These are phyloP conservation scores for Tolypocladium pustulatum DNA, from an alignment of 2,329 filamentous ascomycete species.

Conservation along the genomic window DNA sequence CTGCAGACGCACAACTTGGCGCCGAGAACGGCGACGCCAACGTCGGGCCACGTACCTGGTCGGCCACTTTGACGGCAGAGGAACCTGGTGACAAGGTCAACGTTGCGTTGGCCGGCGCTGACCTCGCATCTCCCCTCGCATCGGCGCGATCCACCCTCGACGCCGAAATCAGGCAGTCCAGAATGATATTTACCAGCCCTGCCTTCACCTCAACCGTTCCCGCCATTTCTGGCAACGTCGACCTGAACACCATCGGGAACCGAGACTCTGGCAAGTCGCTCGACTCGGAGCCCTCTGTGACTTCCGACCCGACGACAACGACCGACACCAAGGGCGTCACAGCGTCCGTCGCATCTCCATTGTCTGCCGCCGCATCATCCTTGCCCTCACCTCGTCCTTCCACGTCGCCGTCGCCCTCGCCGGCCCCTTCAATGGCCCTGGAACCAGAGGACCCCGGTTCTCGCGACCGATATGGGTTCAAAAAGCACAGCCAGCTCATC, in stretches of 20 bases:
- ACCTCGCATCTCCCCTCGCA: slow-evolving; percentile 7
- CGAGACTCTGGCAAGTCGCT: slow-evolving; percentile 42
- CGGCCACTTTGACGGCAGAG: slow-evolving; percentile 3
- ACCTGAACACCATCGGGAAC: slow-evolving; percentile 22
- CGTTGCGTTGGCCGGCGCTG: slow-evolving; percentile 8
- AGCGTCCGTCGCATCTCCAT: neutral
- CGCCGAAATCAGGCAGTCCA: slow-evolving; percentile 27
- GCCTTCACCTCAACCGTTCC: slow-evolving; percentile 29
- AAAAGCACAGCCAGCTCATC: slow-evolving; percentile 74
- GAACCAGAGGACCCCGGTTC: slow-evolving; percentile 36
- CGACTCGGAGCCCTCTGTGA: slow-evolving; percentile 22
- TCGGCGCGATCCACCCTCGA: slow-evolving; percentile 20
- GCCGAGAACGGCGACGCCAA: neutral
- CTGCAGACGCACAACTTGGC: neutral
- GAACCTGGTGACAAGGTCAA: neutral
- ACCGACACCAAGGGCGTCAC: slow-evolving; percentile 2
- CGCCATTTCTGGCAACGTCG: slow-evolving; percentile 21
- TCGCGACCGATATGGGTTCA: slow-evolving; percentile 85
- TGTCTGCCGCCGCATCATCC: slow-evolving; percentile 1
- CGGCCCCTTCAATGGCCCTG: slow-evolving; percentile 12
- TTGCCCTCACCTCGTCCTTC: slow-evolving; percentile 7
- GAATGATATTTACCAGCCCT: slow-evolving; percentile 27
- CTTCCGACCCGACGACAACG: slow-evolving; percentile 11
- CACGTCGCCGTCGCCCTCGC: slow-evolving; percentile 5
- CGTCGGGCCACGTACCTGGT: slow-evolving; percentile 1